phyloP scores from a whole-genome alignment of 345 rosid genomes.

The Moricandia moricandioides region DNA sequence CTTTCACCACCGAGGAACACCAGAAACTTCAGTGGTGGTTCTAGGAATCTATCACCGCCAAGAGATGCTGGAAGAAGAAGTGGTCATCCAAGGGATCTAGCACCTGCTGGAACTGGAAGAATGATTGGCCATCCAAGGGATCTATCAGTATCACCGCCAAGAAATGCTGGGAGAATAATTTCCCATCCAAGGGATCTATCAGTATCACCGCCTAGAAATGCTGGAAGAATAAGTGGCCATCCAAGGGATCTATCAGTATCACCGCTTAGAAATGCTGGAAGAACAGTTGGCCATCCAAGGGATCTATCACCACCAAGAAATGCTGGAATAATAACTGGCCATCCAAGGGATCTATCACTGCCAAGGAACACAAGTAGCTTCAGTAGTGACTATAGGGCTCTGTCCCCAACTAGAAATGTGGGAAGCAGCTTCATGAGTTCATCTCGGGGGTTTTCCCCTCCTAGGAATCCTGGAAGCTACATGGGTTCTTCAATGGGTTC shows the following conservation, averaged over 20 bases:
- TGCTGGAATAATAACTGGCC: background rate
- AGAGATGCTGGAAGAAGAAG: background rate
- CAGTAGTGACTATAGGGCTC: constrained; percentile 24
- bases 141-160: background rate
- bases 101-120: background rate
- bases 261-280: background rate
- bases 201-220: constrained; percentile 26
- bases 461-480: constrained; percentile 33
- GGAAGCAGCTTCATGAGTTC: constrained; percentile 35
- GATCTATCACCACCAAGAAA: background rate
- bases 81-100: background rate
- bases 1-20: background rate
- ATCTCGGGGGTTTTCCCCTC: constrained; percentile 25
- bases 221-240: background rate
- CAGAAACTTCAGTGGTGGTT: background rate
- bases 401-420: constrained; percentile 27
- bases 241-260: constrained; percentile 31
- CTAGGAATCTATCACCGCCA: background rate
- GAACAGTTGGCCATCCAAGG: background rate
- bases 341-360: background rate
- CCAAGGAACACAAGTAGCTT: constrained; percentile 11
- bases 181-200: background rate
- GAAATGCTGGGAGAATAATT: background rate
- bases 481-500: constrained; percentile 30
- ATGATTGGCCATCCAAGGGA: background rate